Base-by-base conservation (phyloP, 106 monocot genomes). In the Narthecium ossifragum region DNA sequence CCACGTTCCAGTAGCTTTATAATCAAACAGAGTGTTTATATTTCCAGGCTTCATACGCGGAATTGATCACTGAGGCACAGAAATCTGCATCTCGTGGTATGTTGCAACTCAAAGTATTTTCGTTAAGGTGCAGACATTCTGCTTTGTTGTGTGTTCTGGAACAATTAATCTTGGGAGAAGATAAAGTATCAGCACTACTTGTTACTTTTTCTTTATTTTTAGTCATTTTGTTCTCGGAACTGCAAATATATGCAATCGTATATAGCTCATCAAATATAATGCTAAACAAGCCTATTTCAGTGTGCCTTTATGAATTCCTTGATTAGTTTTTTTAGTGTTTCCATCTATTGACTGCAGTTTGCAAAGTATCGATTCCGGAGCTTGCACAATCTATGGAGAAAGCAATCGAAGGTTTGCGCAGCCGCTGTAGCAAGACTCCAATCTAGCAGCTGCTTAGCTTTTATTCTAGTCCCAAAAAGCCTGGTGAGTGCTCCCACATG, bases 21-120 rank as follows among this genome's bases (percentile, higher is more conserved):
- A 0, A 21, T 48, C 1, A 43, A 49, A 40, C 53, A 31, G 25
- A 2, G 21, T 62, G 1, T 18, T 23, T 34, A 63, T 4, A 37
- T 60, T 75, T 75, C 14, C 62, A 90, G 96, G 65, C 63, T 63
- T 80, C 80, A 6, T 96, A 81, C 68, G 59, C 26, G 40, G 83
- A 94, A 46, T 62, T 90, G 37, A 75, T 90, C 23, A 65, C 73
- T 51, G 90, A 94, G 68, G 83, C 75, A 40, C 90, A 94, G 34
- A 31, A 73, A 24, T 61, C 90, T 55, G 67, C 90, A 31, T 73
- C 86, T 70, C 90, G 80, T 70, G 77, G 94, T 94, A 83, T 40
- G 36, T 52, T 3, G n/a, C 12, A 17, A 4, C 4, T 46, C 9
- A 18, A 18, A 46, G 7, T 4, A 46, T 4, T 46, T 12, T 46